These are phyloP conservation scores for Hydnum rufescens DNA, from an alignment of 768 basidiomycete species.

Conservation along the genomic window DNA sequence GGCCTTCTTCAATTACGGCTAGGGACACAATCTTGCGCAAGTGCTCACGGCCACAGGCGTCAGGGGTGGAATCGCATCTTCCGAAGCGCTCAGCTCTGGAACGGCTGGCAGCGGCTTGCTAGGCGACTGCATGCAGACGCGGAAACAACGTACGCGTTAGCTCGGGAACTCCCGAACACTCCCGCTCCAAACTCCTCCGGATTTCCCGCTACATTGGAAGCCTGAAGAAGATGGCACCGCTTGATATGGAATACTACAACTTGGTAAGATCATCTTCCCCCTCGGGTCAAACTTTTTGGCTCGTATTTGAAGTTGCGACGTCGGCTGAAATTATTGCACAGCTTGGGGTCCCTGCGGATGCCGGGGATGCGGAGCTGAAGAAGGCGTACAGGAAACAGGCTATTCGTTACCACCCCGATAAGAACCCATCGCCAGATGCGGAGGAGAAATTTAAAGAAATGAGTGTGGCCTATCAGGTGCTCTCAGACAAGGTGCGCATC, in stretches of 20 bases:
- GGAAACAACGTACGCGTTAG: too few species aligned
- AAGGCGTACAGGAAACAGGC: conserved; percentile 91
- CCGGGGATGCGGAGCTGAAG: conserved; percentile 65
- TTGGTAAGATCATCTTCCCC: conserved; percentile 9
- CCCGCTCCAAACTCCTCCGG: too few species aligned
- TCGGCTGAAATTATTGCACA: conserved; percentile 14
- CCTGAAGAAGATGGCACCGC: not conserved
- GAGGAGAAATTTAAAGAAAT: conserved; percentile 96
- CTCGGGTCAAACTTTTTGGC: not conserved
- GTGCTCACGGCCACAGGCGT: not conserved
- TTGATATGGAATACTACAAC: not conserved
- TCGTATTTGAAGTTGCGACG: not conserved
- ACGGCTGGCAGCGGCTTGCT: not conserved
- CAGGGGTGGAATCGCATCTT: not conserved
- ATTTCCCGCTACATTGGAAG: too few species aligned
- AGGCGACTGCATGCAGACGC: not conserved
- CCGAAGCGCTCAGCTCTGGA: too few species aligned
- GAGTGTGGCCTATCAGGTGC: conserved; percentile 93
- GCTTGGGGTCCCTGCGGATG: conserved; percentile 56
- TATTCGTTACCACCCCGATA: conserved; percentile 95
- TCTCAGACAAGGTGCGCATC: conserved; percentile 54
- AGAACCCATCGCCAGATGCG: conserved; percentile 81
- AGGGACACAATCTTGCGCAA: not conserved
- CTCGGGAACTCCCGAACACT: too few species aligned
- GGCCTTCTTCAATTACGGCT: not conserved